Evolutionary conservation across 176 grass and related monocot species (phyloP).

Genomic region (Oryza australiensis): DNA sequence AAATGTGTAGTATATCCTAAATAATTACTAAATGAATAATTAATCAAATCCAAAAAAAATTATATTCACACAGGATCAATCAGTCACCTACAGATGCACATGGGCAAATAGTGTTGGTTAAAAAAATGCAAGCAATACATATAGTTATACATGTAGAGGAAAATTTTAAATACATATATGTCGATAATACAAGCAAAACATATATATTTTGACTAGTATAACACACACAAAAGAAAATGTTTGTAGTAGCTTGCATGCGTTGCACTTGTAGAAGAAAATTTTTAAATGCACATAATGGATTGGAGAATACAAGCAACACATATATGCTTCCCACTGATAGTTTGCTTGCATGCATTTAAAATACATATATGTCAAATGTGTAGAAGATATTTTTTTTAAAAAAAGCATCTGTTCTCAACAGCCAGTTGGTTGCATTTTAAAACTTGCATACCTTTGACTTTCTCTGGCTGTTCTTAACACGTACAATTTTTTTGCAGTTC

Average conservation of each 20-base stretch:
- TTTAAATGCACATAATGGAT: neutral
- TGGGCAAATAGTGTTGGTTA: neutral
- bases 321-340: neutral
- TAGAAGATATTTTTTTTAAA: neutral
- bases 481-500: slow-evolving; percentile 59
- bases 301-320: neutral
- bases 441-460: slow-evolving; percentile 9
- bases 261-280: neutral
- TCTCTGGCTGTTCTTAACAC: slow-evolving; percentile 15
- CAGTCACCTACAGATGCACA: neutral
- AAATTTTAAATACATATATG: neutral
- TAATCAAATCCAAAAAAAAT: neutral
- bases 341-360: neutral
- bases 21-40: neutral
- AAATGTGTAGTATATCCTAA: neutral
- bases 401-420: neutral
- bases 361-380: neutral
- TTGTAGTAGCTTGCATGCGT: neutral
- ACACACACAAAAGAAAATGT: neutral
- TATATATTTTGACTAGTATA: neutral
- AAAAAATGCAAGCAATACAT: neutral
- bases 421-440: neutral
- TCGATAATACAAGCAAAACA: neutral
- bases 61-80: neutral
- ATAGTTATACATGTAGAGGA: neutral